Conservation (phyloP, 108 stramenopile species). For the Nannochloropsis salina region DNA sequence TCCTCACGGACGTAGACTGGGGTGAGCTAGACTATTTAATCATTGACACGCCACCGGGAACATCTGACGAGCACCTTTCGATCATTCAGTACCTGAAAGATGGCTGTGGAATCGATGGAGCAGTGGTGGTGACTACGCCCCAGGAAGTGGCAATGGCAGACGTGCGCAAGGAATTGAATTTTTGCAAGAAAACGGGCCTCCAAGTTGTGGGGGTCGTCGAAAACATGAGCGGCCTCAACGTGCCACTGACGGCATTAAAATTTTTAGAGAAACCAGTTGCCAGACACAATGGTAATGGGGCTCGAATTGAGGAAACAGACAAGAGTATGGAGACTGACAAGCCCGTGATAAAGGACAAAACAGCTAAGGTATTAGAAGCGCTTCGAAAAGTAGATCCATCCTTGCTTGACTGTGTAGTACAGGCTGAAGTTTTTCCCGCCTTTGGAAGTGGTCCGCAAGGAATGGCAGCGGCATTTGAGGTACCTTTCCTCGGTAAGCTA, state of each 20-base stretch:
- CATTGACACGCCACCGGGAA: slow-evolving; percentile 98
- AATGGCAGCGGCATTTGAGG: slow-evolving; percentile 77
- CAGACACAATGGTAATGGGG: neutral
- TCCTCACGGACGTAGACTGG: slow-evolving; percentile 78
- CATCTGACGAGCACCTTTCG: slow-evolving; percentile 97
- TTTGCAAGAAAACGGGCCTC: slow-evolving; percentile 89
- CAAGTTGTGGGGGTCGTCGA: slow-evolving; percentile 92
- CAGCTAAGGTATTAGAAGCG: neutral
- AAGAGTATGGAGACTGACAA: neutral
- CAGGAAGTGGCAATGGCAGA: slow-evolving; percentile 87
- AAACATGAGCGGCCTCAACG: slow-evolving; percentile 78
- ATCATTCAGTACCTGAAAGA: slow-evolving; percentile 89
- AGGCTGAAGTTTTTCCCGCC: slow-evolving; percentile 69
- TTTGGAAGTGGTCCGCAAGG: slow-evolving; percentile 66
- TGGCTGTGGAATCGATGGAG: slow-evolving; percentile 61
- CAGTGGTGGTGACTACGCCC: slow-evolving; percentile 94
- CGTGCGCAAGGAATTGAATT: slow-evolving; percentile 96
- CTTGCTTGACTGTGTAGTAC: slow-evolving; percentile 37
- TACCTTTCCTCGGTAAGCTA: slow-evolving; percentile 80
- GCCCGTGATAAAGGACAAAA: slow-evolving; percentile 25
- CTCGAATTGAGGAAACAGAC: neutral
- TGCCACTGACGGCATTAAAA: slow-evolving; percentile 22
- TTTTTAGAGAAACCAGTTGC: neutral
- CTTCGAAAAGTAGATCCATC: neutral
- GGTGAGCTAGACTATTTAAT: slow-evolving; percentile 84